Conservation (phyloP, 2,329 filamentous ascomycete species). For the Fusarium circinatum region DNA sequence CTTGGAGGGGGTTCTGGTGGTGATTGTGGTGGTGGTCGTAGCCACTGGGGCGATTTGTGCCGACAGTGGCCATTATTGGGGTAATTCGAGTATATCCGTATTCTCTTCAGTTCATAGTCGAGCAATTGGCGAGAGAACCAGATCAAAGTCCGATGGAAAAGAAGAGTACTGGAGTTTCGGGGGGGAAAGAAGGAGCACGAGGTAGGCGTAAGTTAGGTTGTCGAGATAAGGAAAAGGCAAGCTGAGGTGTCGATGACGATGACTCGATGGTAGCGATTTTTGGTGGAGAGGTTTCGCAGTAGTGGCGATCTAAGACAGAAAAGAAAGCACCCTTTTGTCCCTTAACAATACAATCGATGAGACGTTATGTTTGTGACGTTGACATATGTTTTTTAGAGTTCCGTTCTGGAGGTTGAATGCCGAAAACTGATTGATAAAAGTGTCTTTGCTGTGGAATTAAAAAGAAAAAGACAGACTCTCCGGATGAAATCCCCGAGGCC, state of each 20-base stretch:
- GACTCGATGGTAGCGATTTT: slow-evolving; percentile 29
- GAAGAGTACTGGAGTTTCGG: not conserved
- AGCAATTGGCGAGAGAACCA: slow-evolving; percentile 1
- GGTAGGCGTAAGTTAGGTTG: not conserved
- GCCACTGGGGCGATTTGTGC: slow-evolving; percentile 38
- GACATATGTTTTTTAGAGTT: slow-evolving; percentile 1
- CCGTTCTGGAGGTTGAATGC: slow-evolving; percentile 6
- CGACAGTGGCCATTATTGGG: slow-evolving; percentile 38
- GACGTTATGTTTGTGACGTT: not conserved
- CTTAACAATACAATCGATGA: not conserved
- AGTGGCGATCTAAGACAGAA: slow-evolving; percentile 24
- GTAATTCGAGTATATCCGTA: slow-evolving; percentile 2
- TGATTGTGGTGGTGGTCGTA: slow-evolving; percentile 26
- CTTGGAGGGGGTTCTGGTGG: slow-evolving; percentile 37
- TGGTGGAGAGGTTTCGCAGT: slow-evolving; percentile 30
- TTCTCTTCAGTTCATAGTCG: slow-evolving; percentile 29
- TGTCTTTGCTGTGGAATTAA: slow-evolving; percentile 4
- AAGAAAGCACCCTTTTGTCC: slow-evolving; percentile 2
- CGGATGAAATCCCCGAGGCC: slow-evolving; percentile 36
- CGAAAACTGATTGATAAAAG: slow-evolving; percentile 1
- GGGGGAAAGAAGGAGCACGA: not conserved
- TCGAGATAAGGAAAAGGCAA: not conserved
- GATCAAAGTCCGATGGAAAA: not conserved
- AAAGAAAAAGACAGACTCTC: slow-evolving; percentile 11
- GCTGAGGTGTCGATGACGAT: slow-evolving; percentile 41